phyloP scores from a whole-genome alignment of 2,329 filamentous ascomycete genomes.

The Diaporthe nobilis region DNA sequence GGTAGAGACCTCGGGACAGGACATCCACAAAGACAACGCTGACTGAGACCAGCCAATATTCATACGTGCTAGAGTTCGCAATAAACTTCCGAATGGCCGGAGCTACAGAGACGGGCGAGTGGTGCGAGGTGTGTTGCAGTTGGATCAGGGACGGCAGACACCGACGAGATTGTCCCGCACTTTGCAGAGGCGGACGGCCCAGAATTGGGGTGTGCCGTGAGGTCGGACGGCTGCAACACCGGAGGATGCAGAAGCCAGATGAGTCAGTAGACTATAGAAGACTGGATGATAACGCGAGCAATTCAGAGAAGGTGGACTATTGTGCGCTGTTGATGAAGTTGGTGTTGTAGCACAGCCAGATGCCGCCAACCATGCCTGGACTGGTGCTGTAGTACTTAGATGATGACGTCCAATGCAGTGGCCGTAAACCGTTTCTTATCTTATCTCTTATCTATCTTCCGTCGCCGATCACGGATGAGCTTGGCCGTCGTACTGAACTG shows the following conservation, averaged over 20 bases:
- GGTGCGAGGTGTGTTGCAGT: slow-evolving; percentile 27
- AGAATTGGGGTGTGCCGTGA: neutral
- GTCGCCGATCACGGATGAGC: slow-evolving; percentile 11
- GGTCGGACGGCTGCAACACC: neutral
- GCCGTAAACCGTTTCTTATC: slow-evolving; percentile 33
- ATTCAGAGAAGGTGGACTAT: neutral
- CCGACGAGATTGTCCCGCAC: slow-evolving; percentile 13
- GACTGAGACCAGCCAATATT: neutral
- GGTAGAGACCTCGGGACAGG: neutral
- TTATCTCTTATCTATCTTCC: slow-evolving; percentile 32
- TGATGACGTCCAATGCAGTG: slow-evolving; percentile 27
- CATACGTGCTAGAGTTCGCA: neutral
- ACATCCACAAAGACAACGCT: neutral
- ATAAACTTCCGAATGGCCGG: slow-evolving; percentile 2
- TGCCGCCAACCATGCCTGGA: neutral
- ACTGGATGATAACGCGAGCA: neutral
- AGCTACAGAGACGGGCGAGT: neutral
- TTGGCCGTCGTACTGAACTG: neutral
- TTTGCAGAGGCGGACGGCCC: neutral
- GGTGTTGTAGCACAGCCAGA: neutral
- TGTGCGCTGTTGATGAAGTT: neutral
- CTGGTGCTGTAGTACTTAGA: slow-evolving; percentile 14
- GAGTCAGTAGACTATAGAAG: slow-evolving; percentile 3
- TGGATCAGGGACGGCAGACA: slow-evolving; percentile 2
- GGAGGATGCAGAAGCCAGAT: neutral